phyloP scores from a whole-genome alignment of 768 basidiomycete species.

The Kwoniella dejecticola region DNA sequence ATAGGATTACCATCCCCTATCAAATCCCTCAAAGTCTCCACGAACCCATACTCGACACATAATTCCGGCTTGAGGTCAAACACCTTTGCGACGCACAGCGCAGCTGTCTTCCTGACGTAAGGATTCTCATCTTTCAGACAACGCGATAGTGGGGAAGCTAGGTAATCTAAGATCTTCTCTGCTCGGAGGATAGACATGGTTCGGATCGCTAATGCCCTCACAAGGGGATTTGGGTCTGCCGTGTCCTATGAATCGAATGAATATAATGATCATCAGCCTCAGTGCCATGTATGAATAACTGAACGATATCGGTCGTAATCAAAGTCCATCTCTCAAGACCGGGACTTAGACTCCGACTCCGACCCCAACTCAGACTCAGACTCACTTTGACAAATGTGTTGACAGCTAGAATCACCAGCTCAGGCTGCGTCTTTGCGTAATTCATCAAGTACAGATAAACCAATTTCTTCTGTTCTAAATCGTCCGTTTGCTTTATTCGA shows the following conservation, averaged over 20 bases:
- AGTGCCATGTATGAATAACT: not conserved
- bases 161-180: conserved; percentile 98
- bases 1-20: conserved; percentile 95
- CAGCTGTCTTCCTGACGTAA: conserved; percentile 97
- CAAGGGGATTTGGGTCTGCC: conserved; percentile 93
- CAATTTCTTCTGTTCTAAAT: conserved; percentile 99
- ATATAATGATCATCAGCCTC: conserved; percentile 34
- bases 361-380: too few relatives aligned
- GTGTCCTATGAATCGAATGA: conserved; percentile 66
- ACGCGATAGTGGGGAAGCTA: conserved; percentile 91
- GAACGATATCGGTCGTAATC: too few relatives aligned
- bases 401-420: conserved; percentile 96
- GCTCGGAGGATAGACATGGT: conserved; percentile 97
- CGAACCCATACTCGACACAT: conserved; percentile 90
- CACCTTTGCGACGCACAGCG: conserved; percentile 92
- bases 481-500: conserved; percentile 77
- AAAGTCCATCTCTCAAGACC: too few relatives aligned
- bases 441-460: conserved; percentile 99
- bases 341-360: too few relatives aligned
- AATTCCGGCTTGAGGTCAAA: conserved; percentile 96
- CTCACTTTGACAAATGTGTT: conserved; percentile 85
- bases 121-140: conserved; percentile 94
- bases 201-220: conserved; percentile 91
- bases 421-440: conserved; percentile 97
- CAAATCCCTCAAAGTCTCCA: conserved; percentile 86